Evolutionary conservation across 106 monocot species (phyloP).

Genomic region (Triglochin maritima): DNA sequence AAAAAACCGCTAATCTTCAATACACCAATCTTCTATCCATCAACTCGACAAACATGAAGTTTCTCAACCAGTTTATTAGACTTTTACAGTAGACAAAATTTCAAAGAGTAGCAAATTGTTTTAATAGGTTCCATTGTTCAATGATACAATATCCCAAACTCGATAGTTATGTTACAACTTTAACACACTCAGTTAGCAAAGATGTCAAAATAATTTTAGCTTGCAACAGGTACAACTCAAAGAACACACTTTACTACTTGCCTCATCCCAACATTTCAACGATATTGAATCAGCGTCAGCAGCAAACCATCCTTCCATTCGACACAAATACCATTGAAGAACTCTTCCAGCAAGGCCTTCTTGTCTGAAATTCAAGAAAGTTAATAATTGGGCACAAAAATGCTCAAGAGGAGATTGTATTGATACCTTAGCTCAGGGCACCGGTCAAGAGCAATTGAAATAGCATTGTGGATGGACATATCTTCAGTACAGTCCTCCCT

Average conservation of each 20-base stretch:
- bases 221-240: no score
- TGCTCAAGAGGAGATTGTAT: background rate
- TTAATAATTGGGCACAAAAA: background rate
- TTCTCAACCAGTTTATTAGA: no score
- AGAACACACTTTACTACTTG: conserved; percentile 11
- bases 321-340: conserved; percentile 92
- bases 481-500: conserved; percentile 49
- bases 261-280: conserved; percentile 83
- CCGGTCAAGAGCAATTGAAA: conserved; percentile 46
- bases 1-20: no score
- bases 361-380: conserved; percentile 25
- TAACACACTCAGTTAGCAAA: no score
- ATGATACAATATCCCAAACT: no score
- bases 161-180: no score
- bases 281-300: conserved; percentile 85
- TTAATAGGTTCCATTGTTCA: no score
- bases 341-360: conserved; percentile 77
- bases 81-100: no score
- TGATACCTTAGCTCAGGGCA: conserved; percentile 60
- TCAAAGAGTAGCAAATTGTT: no score
- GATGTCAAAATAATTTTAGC: no score
- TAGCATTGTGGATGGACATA: conserved; percentile 69
- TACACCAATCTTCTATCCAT: no score
- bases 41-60: no score
- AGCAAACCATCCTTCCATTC: conserved; percentile 99